Base-by-base conservation (phyloP, 352 stramenopile species). In the Globisporangium abappressorium region DNA sequence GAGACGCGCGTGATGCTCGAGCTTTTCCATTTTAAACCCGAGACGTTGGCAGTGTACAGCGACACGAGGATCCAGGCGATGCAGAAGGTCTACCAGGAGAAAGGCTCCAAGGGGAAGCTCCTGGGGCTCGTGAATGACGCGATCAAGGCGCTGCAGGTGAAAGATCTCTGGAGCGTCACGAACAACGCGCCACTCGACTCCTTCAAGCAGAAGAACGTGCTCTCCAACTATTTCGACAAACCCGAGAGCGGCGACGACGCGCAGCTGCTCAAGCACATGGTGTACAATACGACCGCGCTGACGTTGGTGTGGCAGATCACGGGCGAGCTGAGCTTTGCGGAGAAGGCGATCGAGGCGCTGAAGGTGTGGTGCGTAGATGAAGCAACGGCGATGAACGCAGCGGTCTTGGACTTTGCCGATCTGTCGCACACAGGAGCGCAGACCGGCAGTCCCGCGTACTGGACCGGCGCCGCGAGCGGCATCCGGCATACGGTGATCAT, bases 221-320 rank as follows among this genome's bases (percentile, higher is more conserved):
- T 85, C 53, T 68, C 76, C 9, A 82, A 83, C 36, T 78, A 74
- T 58, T 70, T 66, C 28, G 73, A 82, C 56, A 62, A 74, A 38
- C 49, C 58, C 0, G 65, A 63, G 22, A 36, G 57, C 2, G 46
- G 15, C 4, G 55, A 72, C 24, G 73, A 80, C 33, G 71, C 65
- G 14, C 56, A 74, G 20, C 36, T 80, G 30, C 57, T 87, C 30
- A 74, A 77, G n/a, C 60, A 73, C 56, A 81, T 87, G 70, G 73
- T 79, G 41, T 82, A 84, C 69, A 82, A 84, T 56, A 83, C 73
- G 26, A 85, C 80, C 5, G 71, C 72, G 30, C 65, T 88, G 20
- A 70, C 72, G 9, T 55, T 86, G 18, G 73, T 75, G 30, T 87
- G 71, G 72, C 41, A 61, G 2, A 47, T 85, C 24, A 81, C 69